Evolutionary conservation across 768 basidiomycete species (phyloP), one percentile per base, ranked within the genome.

Genomic region (Mycena vulgaris): DNA sequence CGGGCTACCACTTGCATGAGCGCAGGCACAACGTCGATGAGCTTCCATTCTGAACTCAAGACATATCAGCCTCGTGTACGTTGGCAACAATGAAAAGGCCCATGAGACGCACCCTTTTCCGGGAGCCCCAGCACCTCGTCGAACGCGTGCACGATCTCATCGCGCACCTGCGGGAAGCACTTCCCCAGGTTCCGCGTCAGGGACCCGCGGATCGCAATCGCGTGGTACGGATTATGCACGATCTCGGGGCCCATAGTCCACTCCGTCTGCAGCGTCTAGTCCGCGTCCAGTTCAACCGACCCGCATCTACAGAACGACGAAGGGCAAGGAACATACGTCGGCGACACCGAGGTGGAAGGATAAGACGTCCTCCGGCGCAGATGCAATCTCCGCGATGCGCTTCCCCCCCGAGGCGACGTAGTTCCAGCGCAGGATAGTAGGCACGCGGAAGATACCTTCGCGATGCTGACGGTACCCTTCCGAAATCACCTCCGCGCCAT

Each of bases 111-210:
- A 30, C 58, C 58, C 17, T 28, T 28, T 7, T 19, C 40, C 33
- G 45, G 11, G 10, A 60, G 48, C 16, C 23, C 60, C 8, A 62
- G 35, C 10, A 62, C 47, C 19, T 49, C 35, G 5, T 62, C 60
- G 21, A 51, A 49, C 10, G 31, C 35, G n/a, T 21, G 17, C 2
- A 51, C 47, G 5, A 61, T 33, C 45, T 61, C 59, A 21, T 61
- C 25, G 2, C 10, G 42, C 59, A 61, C 19, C 19, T 37, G 7
- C 9, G 48, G 60, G 48, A 62, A 51, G 28, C 45, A 27, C 5
- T 23, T 47, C 11, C 31, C 48, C 11, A 62, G 11, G 33, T 49
- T 62, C 5, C 60, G 47, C 40, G 58, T 60, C 60, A 62, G 31
- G 28, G 48, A 17, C 10, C 23, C 48, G 35, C 60, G 60, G 10